These are phyloP conservation scores for Phoenix roebelenii DNA, from an alignment of 176 grass and related monocot genomes.

Conservation along the genomic window DNA sequence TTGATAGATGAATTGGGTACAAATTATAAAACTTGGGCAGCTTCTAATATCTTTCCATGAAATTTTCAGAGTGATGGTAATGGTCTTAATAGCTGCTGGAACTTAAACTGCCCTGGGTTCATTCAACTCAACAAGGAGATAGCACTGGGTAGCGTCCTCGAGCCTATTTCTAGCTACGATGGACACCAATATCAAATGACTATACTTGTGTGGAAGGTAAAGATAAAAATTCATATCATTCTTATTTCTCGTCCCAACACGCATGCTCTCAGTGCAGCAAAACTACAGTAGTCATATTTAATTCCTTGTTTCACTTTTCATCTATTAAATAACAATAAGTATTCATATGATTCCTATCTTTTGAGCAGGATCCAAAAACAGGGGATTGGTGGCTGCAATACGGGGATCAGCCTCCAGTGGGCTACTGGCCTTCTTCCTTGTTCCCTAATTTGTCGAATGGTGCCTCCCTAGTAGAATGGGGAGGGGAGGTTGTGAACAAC, in stretches of 20 bases:
- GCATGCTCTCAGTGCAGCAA: no score
- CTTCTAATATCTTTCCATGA: not conserved
- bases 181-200: constrained; percentile 91
- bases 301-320: not conserved
- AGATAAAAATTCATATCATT: not conserved
- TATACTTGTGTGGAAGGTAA: constrained; percentile 94
- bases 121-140: constrained; percentile 82
- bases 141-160: constrained; percentile 85
- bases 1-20: not conserved
- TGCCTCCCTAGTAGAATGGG: constrained; percentile 90
- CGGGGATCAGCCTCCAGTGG: no score
- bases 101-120: constrained; percentile 84
- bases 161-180: constrained; percentile 58
- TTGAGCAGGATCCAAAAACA: no score
- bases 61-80: constrained; percentile 74
- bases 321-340: no score
- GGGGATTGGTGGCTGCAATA: no score
- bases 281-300: not conserved
- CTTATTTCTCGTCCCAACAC: no score
- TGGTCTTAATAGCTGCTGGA: constrained; percentile 87
- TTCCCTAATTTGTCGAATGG: constrained; percentile 42
- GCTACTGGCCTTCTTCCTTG: no score
- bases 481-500: constrained; percentile 82
- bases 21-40: not conserved
- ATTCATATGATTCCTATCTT: no score